Conservation (phyloP, 352 stramenopile species). For the Halophytophthora batemanensis region DNA sequence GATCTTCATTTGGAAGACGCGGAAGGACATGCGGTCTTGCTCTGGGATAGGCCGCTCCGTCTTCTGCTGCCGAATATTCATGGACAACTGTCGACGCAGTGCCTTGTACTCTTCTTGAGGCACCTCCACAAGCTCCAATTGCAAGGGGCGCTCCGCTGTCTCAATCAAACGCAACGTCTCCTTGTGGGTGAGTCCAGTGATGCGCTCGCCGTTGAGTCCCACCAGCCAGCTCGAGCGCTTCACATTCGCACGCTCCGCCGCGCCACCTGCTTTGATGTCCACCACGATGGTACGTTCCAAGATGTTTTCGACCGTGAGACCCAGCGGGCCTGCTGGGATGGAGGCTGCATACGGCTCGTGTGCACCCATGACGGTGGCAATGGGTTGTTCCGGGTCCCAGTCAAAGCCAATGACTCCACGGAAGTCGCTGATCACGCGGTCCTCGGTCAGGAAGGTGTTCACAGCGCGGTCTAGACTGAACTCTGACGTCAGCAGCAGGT, state of each 20-base stretch:
- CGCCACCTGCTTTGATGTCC: slow-evolving; percentile 80
- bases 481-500: slow-evolving; percentile 69
- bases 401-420: slow-evolving; percentile 66
- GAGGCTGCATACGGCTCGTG: slow-evolving; percentile 56
- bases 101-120: slow-evolving; percentile 71
- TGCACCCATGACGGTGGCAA: slow-evolving; percentile 42
- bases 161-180: slow-evolving; percentile 85
- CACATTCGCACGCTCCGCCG: slow-evolving; percentile 70
- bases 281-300: slow-evolving; percentile 86
- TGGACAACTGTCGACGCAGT: slow-evolving; percentile 70
- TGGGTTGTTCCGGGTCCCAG: slow-evolving; percentile 53
- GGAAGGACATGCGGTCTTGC: slow-evolving; percentile 84
- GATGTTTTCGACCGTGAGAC: slow-evolving; percentile 88
- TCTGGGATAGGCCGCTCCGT: slow-evolving; percentile 77
- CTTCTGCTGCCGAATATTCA: slow-evolving; percentile 86
- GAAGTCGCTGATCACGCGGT: slow-evolving; percentile 79
- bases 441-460: slow-evolving; percentile 81
- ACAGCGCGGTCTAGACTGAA: slow-evolving; percentile 80
- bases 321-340: slow-evolving; percentile 77
- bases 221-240: slow-evolving; percentile 85
- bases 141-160: slow-evolving; percentile 60
- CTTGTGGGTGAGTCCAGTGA: slow-evolving; percentile 84
- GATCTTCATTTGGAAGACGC: slow-evolving; percentile 83
- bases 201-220: slow-evolving; percentile 63
- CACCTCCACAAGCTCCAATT: slow-evolving; percentile 71